phyloP scores from a whole-genome alignment of 345 rosid genomes.

The Lagerstroemia speciosa region DNA sequence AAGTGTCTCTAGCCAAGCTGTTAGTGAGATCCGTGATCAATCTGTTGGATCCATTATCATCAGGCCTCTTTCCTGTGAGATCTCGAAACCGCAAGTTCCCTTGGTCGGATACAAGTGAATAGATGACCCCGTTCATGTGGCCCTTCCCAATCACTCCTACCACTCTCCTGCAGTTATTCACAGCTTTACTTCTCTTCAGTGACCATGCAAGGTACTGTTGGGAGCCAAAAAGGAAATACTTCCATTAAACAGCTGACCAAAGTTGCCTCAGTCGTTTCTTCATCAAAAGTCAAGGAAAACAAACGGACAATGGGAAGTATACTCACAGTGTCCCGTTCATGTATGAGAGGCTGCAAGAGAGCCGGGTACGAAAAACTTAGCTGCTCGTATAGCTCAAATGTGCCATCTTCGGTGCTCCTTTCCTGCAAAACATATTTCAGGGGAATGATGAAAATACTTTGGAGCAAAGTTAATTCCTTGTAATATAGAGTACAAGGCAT shows the following conservation, averaged over 20 bases:
- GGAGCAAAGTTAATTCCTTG: not conserved
- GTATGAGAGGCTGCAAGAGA: conserved; percentile 60
- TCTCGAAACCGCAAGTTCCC: conserved; percentile 69
- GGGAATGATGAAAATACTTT: not conserved
- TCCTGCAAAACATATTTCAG: conserved; percentile 28
- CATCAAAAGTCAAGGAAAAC: too few species aligned
- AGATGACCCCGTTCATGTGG: conserved; percentile 81
- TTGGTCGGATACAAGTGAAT: conserved; percentile 58
- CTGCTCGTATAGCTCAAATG: conserved; percentile 51
- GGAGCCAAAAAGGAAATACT: not conserved
- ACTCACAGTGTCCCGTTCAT: conserved; percentile 80
- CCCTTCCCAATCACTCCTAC: conserved; percentile 82
- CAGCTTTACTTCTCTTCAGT: conserved; percentile 82
- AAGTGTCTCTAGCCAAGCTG: conserved; percentile 11
- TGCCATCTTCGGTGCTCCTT: conserved; percentile 27
- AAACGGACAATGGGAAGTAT: not conserved
- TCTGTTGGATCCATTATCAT: conserved; percentile 12
- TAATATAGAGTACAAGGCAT: not conserved
- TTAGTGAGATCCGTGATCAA: conserved; percentile 6
- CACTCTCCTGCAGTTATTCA: conserved; percentile 60
- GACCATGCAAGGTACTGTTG: conserved; percentile 86
- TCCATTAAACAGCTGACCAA: not conserved
- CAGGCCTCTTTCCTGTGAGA: conserved; percentile 46
- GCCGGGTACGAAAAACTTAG: conserved; percentile 70
- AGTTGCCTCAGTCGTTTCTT: not conserved